A percentile compares a stretch with the other conserved stretches of the same genome.
Evolutionary conservation across 1,284 basidiomycete species (phyloP).

Genomic region (Naganishia sp.): DNA sequence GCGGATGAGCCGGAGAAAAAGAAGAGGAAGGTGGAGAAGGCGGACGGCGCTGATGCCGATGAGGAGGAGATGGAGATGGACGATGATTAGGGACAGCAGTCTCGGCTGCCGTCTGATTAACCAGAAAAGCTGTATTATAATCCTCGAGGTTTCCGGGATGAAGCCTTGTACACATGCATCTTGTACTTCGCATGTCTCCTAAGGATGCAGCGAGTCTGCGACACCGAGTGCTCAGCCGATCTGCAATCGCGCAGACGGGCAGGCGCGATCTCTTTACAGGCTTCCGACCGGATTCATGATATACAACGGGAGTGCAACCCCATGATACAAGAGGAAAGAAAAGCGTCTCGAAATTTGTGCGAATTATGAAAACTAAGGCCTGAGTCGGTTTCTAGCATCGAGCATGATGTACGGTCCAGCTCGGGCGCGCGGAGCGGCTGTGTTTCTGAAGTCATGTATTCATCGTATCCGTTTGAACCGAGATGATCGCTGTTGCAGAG

Average conservation of each 20-base stretch:
- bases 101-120: too few species aligned
- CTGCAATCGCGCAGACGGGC: too few species aligned
- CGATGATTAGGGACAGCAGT: slow-evolving; percentile 47
- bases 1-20: slow-evolving; percentile 38
- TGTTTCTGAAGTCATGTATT: not conserved
- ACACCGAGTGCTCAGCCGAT: not conserved
- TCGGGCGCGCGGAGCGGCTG: too few species aligned
- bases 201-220: not conserved
- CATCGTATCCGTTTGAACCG: slow-evolving; percentile 66
- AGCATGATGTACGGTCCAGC: too few species aligned
- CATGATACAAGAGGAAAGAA: too few species aligned
- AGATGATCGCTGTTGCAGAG: slow-evolving; percentile 61
- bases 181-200: not conserved
- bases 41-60: slow-evolving; percentile 39
- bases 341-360: too few species aligned
- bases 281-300: too few species aligned
- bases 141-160: slow-evolving; percentile 4
- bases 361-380: too few species aligned
- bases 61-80: slow-evolving; percentile 53
- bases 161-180: slow-evolving; percentile 8
- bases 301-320: too few species aligned
- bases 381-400: too few species aligned
- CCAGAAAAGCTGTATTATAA: slow-evolving; percentile 18
- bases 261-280: too few species aligned
- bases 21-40: slow-evolving; percentile 41